Evolutionary conservation across 164 flowering plant genomes (phyloP).

Genomic region (Sextonia rubra): DNA sequence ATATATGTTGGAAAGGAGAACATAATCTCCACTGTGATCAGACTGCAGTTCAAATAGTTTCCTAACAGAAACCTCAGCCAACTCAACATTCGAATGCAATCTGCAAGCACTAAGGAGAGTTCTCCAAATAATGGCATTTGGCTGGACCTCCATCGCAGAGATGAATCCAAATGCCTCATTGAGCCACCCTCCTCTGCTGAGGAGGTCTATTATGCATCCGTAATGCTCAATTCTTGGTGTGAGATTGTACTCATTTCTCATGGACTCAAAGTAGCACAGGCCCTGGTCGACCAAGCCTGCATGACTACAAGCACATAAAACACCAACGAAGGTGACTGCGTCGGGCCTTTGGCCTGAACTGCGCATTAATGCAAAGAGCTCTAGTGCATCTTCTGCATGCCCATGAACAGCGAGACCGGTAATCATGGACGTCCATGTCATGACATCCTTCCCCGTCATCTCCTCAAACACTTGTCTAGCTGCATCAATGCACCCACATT

Average conservation of each 20-base stretch:
- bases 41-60: constrained; percentile 20
- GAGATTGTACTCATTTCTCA: constrained; percentile 14
- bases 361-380: constrained; percentile 14
- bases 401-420: constrained; percentile 22
- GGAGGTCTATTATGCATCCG: constrained; percentile 23
- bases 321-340: constrained; percentile 22
- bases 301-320: constrained; percentile 25
- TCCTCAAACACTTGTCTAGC: constrained; percentile 15
- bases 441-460: constrained; percentile 16
- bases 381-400: constrained; percentile 19
- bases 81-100: constrained; percentile 16
- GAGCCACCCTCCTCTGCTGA: constrained; percentile 18
- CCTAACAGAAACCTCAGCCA: constrained; percentile 20
- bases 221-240: constrained; percentile 21
- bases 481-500: constrained; percentile 22
- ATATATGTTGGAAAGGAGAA: constrained; percentile 26
- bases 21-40: constrained; percentile 20
- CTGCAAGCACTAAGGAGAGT: constrained; percentile 22
- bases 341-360: constrained; percentile 16
- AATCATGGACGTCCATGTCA: constrained; percentile 27
- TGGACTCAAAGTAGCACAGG: constrained; percentile 16
- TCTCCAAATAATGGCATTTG: constrained; percentile 23
- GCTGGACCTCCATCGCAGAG: constrained; percentile 16
- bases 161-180: constrained; percentile 16
- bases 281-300: constrained; percentile 23